These are phyloP conservation scores for Zasmidium citrigriseum DNA, from an alignment of 2,329 filamentous ascomycete species.

Conservation along the genomic window DNA sequence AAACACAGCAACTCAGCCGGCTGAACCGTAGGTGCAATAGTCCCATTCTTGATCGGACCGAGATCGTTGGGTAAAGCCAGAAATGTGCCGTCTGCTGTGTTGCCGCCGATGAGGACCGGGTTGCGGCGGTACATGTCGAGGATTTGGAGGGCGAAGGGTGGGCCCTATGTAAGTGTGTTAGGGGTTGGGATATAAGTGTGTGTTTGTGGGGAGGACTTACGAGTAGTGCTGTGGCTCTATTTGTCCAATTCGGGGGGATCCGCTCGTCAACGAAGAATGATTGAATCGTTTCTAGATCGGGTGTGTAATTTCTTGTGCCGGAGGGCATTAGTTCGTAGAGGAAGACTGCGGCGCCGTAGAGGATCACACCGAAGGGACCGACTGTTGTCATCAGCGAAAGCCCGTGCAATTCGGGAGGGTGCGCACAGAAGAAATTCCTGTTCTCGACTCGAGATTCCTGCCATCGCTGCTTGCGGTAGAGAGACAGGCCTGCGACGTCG, in stretches of 20 bases:
- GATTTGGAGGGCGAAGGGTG: slow-evolving; percentile 12
- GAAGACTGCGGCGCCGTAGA: slow-evolving; percentile 48
- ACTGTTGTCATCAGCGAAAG: no score
- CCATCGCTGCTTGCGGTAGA: slow-evolving; percentile 43
- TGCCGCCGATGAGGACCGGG: background rate
- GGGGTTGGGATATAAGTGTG: slow-evolving; percentile 23
- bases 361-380: slow-evolving; percentile 40
- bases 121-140: background rate
- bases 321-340: slow-evolving; percentile 43
- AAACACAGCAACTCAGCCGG: background rate
- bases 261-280: slow-evolving; percentile 44
- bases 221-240: no score
- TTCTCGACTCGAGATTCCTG: slow-evolving; percentile 40
- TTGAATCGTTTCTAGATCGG: background rate
- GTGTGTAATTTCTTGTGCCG: background rate
- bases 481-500: slow-evolving; percentile 30
- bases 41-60: background rate
- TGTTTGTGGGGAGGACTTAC: no score
- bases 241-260: slow-evolving; percentile 43
- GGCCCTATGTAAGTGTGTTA: no score
- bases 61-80: background rate
- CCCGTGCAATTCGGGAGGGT: no score
- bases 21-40: background rate
- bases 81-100: background rate
- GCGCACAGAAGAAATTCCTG: slow-evolving; percentile 41